Conservation (phyloP, 257 asterid species). For the Solanum sitiens region DNA sequence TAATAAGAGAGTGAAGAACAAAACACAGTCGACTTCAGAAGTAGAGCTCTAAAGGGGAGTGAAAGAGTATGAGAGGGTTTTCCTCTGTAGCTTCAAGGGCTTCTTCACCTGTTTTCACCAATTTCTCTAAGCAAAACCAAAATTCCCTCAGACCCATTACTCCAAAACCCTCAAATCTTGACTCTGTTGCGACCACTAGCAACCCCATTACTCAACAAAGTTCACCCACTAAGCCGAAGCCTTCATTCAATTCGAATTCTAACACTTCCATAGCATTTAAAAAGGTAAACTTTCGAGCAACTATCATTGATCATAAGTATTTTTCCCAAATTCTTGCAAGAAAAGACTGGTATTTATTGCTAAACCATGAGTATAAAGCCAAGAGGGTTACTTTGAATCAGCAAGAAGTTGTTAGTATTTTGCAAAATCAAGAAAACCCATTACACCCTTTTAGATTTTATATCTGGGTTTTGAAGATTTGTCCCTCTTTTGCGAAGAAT, state of each 20-base stretch:
- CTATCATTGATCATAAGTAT: conserved; percentile 43
- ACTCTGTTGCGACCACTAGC: conserved; percentile 1
- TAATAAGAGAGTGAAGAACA: neutral
- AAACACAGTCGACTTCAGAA: neutral
- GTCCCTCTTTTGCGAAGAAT: conserved; percentile 37
- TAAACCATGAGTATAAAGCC: conserved; percentile 55
- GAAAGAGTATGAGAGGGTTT: conserved; percentile 48
- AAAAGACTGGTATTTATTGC: conserved; percentile 76
- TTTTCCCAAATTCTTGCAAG: conserved; percentile 45
- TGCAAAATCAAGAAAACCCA: conserved; percentile 75
- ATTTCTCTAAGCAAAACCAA: conserved; percentile 4
- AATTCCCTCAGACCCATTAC: conserved; percentile 7
- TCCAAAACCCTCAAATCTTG: conserved; percentile 13
- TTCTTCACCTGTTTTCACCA: conserved; percentile 21
- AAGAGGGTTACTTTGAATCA: conserved; percentile 28
- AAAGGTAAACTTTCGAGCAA: conserved; percentile 4
- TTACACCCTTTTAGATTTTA: conserved; percentile 54
- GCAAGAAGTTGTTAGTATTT: conserved; percentile 39
- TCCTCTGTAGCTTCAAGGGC: conserved; percentile 57
- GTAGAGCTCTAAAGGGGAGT: neutral
- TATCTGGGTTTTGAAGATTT: conserved; percentile 46
- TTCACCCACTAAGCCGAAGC: conserved; percentile 35
- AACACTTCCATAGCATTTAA: conserved; percentile 20
- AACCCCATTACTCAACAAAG: conserved; percentile 3
- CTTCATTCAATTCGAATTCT: conserved; percentile 2